Conservation (phyloP, 2,329 filamentous ascomycete species). For the Teratosphaeria zuluensis region DNA sequence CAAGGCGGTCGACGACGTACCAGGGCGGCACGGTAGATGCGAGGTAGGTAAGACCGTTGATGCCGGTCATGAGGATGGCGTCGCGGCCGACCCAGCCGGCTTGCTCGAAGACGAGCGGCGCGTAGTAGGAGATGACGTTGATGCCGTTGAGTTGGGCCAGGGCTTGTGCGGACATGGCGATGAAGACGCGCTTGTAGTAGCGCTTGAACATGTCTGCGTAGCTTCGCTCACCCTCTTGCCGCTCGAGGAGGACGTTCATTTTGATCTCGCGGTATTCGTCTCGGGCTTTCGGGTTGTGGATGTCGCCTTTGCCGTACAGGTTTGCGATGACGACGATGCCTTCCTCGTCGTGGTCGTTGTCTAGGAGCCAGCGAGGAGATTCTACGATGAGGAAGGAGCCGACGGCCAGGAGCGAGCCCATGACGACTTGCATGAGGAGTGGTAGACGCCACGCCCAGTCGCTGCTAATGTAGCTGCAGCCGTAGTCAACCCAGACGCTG, state of each 20-base stretch:
- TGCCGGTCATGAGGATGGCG: conserved; percentile 92
- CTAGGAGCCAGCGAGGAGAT: conserved; percentile 93
- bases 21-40: conserved; percentile 89
- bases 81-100: conserved; percentile 89
- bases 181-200: conserved; percentile 86
- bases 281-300: conserved; percentile 82
- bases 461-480: conserved; percentile 79
- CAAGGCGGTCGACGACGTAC: conserved; percentile 92
- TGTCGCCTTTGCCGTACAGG: conserved; percentile 88
- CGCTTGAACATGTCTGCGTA: conserved; percentile 92
- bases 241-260: conserved; percentile 87
- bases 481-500: conserved; percentile 98
- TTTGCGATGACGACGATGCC: conserved; percentile 98
- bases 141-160: conserved; percentile 96
- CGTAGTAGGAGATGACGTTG: conserved; percentile 99
- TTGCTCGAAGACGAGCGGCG: conserved; percentile 89
- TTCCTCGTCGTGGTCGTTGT: conserved; percentile 96
- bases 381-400: conserved; percentile 93
- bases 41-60: conserved; percentile 87
- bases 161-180: conserved; percentile 96
- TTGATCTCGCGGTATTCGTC: conserved; percentile 99
- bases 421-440: conserved; percentile 83
- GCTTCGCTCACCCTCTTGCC: conserved; percentile 87
- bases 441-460: conserved; percentile 87
- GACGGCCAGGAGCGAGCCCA: conserved; percentile 75